Evolutionary conservation across 768 basidiomycete species (phyloP).

Genomic region (Serendipita sp.): DNA sequence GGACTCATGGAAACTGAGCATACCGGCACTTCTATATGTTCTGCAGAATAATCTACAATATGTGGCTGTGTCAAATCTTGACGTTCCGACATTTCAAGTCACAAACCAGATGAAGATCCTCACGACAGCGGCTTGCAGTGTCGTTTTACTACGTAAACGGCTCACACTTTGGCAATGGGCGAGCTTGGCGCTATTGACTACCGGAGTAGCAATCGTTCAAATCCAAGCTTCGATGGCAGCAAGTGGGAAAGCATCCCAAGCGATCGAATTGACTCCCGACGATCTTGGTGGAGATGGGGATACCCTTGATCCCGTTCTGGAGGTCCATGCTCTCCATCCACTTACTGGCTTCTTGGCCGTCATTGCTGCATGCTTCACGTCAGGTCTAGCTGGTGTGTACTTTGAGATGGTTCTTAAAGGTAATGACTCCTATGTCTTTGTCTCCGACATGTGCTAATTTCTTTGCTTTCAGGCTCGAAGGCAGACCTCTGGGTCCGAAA

Average conservation of each 20-base stretch:
- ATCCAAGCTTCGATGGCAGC: slow-evolving; percentile 44
- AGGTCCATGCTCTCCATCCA: slow-evolving; percentile 51
- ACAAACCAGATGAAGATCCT: slow-evolving; percentile 97
- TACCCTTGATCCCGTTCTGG: slow-evolving; percentile 11
- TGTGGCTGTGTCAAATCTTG: slow-evolving; percentile 82
- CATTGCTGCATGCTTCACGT: slow-evolving; percentile 80
- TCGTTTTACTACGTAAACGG: slow-evolving; percentile 61
- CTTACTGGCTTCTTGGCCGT: slow-evolving; percentile 83
- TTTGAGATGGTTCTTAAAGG: slow-evolving; percentile 94
- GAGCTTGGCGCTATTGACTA: slow-evolving; percentile 65
- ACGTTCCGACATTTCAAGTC: slow-evolving; percentile 93
- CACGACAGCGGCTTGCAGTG: slow-evolving; percentile 82
- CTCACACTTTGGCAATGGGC: slow-evolving; percentile 67
- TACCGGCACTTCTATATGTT: slow-evolving; percentile 90
- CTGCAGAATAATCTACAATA: slow-evolving; percentile 94
- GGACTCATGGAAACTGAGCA: slow-evolving; percentile 95
- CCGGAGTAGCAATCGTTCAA: slow-evolving; percentile 84
- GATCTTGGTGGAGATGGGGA: not conserved
- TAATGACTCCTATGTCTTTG: not conserved
- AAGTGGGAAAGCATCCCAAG: not conserved
- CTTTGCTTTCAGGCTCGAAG: slow-evolving; percentile 32
- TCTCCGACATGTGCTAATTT: not conserved
- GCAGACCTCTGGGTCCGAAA: slow-evolving; percentile 93
- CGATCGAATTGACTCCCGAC: not conserved
- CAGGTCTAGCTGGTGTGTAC: slow-evolving; percentile 91